These are phyloP conservation scores for Kregervanrija pseudodelftensis DNA, from an alignment of 805 yeast genomes.

Conservation along the genomic window DNA sequence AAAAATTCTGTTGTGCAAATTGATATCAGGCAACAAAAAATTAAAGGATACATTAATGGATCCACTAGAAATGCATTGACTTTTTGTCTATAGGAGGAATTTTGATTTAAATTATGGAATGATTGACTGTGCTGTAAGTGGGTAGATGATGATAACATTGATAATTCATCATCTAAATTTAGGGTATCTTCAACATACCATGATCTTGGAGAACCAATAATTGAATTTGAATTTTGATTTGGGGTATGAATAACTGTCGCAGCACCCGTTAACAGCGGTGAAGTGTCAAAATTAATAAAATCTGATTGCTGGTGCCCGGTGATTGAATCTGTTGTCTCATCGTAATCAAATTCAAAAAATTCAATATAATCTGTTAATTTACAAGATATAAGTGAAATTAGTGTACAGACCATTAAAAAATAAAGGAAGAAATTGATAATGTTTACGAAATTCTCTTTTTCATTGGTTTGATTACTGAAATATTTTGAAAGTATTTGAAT, in stretches of 20 bases:
- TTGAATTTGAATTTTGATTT: slow-evolving; percentile 7
- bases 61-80: slow-evolving; percentile 34
- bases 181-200: slow-evolving; percentile 22
- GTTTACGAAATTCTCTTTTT: slow-evolving; percentile 12
- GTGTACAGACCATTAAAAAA: slow-evolving; percentile 11
- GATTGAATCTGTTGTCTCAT: slow-evolving; percentile 11
- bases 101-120: slow-evolving; percentile 6
- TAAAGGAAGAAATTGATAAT: slow-evolving; percentile 18
- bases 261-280: slow-evolving; percentile 28
- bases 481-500: slow-evolving; percentile 17
- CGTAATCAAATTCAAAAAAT: slow-evolving; percentile 18
- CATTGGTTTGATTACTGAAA: slow-evolving; percentile 12
- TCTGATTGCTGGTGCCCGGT: slow-evolving; percentile 9
- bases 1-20: slow-evolving; percentile 86
- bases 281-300: slow-evolving; percentile 26
- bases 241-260: slow-evolving; percentile 25
- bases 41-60: slow-evolving; percentile 56
- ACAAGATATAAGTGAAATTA: slow-evolving; percentile 23
- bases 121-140: slow-evolving; percentile 2
- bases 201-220: slow-evolving; percentile 24
- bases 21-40: slow-evolving; percentile 56
- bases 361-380: slow-evolving; percentile 23
- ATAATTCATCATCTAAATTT: slow-evolving; percentile 22
- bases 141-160: slow-evolving; percentile 18
- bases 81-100: slow-evolving; percentile 10